Base-by-base conservation (phyloP, 108 stramenopile species). In the Parietichytrium sp. region DNA sequence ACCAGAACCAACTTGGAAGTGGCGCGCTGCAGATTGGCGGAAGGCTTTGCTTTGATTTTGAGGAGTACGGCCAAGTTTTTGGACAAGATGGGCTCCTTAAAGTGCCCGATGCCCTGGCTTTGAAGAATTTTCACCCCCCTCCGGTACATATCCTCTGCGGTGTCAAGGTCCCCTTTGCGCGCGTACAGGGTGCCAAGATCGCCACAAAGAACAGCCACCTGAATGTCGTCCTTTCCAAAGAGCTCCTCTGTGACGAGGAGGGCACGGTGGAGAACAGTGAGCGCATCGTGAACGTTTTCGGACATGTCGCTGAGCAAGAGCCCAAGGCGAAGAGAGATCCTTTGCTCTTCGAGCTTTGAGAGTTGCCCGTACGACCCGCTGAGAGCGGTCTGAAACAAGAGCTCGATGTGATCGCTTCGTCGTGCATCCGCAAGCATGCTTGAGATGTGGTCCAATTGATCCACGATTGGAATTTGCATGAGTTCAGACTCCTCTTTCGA, bases 181-280 rank as follows among this genome's bases (percentile, higher is more conserved):
- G 61, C 61, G 20, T 23, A 72, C 36, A 72, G 45, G 1, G 61
- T 72, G 6, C 61, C 61, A 38, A 72, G 61, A 20, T 72, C 61
- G 33, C 61, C 61, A 10, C 38, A 33, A 8, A 72, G 38, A 6
- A 72, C 61, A 25, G 61, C 61, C 42, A 72, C 61, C 33, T 72
- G 61, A 42, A 72, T 72, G 3, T 72, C 61, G 0, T 72, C 3
- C 1, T 0, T 31, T 16, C 61, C 61, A 25, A 45, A 72, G 61
- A 72, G 61, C 42, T 72, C 61, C 61, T 72, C 61, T n/a, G 61
- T 72, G 20, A 72, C 33, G 12, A 10, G 12, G 6, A 72, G 2
- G 42, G 61, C 61, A 0, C 61, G 33, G 15, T 72, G 29, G 23
- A 72, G 20, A 6, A 27, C 45, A 23, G 29, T 1, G 23, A 42